These are phyloP conservation scores for Xylaria polymorpha DNA, from an alignment of 2,329 filamentous ascomycete species.

Conservation along the genomic window DNA sequence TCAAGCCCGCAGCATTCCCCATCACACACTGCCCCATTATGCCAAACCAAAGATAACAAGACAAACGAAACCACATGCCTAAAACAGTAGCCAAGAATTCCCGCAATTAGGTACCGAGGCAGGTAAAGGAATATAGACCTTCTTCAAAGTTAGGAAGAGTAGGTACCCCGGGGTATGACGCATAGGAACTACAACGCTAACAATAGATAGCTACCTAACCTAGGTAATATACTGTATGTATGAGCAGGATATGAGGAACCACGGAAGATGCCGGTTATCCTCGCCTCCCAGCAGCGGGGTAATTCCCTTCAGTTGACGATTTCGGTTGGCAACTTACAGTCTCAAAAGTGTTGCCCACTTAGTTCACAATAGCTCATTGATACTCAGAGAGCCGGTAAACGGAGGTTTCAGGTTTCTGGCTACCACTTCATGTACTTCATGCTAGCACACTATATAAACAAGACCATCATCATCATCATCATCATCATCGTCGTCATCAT, in stretches of 20 bases:
- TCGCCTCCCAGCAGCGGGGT: slow-evolving; percentile 11
- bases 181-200: too few relatives aligned
- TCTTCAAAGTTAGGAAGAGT: not conserved
- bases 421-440: not conserved
- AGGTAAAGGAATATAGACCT: not conserved
- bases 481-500: too few relatives aligned
- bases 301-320: not conserved
- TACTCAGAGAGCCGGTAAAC: slow-evolving; percentile 15
- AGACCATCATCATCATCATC: not conserved
- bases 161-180: too few relatives aligned
- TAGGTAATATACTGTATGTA: not conserved
- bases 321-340: not conserved
- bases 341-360: not conserved
- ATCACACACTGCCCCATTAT: not conserved
- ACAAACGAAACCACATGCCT: too few relatives aligned
- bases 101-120: too few relatives aligned
- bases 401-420: not conserved
- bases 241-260: not conserved
- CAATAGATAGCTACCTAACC: too few relatives aligned
- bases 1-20: too few relatives aligned
- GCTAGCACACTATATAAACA: not conserved
- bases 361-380: not conserved
- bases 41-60: not conserved
- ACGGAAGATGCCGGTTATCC: slow-evolving; percentile 18
- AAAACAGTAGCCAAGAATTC: too few relatives aligned